Evolutionary conservation across 805 yeast genomes (phyloP), one percentile per base, ranked within the genome.

Genomic region (Metschnikowia arizonensis): DNA sequence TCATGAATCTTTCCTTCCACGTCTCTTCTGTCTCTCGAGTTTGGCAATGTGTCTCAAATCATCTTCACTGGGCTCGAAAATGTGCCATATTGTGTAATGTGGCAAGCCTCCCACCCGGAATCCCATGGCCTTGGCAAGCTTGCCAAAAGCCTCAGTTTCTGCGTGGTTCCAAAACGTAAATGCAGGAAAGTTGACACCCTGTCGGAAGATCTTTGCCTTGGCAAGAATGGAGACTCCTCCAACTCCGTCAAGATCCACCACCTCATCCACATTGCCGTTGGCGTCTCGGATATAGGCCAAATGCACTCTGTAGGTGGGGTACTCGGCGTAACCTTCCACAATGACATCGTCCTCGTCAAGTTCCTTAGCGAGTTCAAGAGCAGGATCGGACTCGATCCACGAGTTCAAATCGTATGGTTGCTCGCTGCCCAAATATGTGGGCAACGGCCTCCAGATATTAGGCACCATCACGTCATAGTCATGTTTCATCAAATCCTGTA

Each of bases 371-470:
- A 85, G 65, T 41, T 80, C 80, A 12, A 83, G 48, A 1, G 88
- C 97, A 8, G 84, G 81, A 5, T 81, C 84, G 3, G 90, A 81
- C 68, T 93, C 99, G 46, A 88, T 78, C 99, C 99, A 93, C 11
- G 97, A 87, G 66, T 93, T 93, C 60, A 93, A 77, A 66, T 93
- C 99, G 63, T 93, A 93, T 1, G 98, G 89, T 65, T 93, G 99
- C 61, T 87, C 95, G 52, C 80, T 79, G 15, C 93, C 95, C 50
- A 93, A 76, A 66, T 90, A 93, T 37, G 82, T 84, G 2, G 99
- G 99, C 50, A 93, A 73, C 2, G 98, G 99, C 56, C 99, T 77
- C 99, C 99, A 93, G 28, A 93, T 97, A 59, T 93, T 88, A 24
- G 88, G 95, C 32, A 84, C 82, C 62, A 86, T 73, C 12, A 86